phyloP scores from a whole-genome alignment of 2,329 filamentous ascomycete genomes.

The Talaromyces sp. region DNA sequence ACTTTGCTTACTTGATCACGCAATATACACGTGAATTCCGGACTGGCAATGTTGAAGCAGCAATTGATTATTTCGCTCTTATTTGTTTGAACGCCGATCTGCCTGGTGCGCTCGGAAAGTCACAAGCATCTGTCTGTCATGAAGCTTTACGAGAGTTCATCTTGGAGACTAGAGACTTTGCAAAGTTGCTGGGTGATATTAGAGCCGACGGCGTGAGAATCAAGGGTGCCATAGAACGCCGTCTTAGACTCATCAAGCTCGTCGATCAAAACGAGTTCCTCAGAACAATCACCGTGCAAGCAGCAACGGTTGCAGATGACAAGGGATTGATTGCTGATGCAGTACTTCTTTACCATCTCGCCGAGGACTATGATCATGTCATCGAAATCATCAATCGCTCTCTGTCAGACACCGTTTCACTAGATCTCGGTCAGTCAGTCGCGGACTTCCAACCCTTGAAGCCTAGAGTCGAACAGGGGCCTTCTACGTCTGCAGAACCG shows the following conservation, averaged over 20 bases:
- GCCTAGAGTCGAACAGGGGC: conserved; percentile 53
- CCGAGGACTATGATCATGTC: conserved; percentile 94
- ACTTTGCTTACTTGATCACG: conserved; percentile 89
- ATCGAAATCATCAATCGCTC: conserved; percentile 84
- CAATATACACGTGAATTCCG: conserved; percentile 97
- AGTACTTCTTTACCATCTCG: conserved; percentile 88
- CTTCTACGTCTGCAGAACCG: conserved; percentile 20
- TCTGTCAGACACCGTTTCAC: conserved; percentile 81
- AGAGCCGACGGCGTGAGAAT: conserved; percentile 79
- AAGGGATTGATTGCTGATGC: conserved; percentile 91
- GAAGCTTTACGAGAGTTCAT: conserved; percentile 91
- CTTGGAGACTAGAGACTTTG: conserved; percentile 95
- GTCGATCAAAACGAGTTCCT: conserved; percentile 79
- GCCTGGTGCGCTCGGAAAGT: conserved; percentile 67
- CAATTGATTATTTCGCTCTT: conserved; percentile 86
- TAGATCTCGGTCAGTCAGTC: conserved; percentile 79
- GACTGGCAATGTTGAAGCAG: conserved; percentile 80
- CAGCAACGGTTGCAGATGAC: conserved; percentile 88
- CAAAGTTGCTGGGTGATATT: conserved; percentile 88
- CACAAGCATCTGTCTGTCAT: conserved; percentile 80
- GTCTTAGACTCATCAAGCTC: conserved; percentile 75
- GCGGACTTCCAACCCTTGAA: conserved; percentile 76
- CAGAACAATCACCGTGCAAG: conserved; percentile 86
- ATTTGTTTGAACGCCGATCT: conserved; percentile 90
- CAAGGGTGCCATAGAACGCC: conserved; percentile 80